Base-by-base conservation (phyloP, 1,284 basidiomycete genomes). In the Agaricales sp. region DNA sequence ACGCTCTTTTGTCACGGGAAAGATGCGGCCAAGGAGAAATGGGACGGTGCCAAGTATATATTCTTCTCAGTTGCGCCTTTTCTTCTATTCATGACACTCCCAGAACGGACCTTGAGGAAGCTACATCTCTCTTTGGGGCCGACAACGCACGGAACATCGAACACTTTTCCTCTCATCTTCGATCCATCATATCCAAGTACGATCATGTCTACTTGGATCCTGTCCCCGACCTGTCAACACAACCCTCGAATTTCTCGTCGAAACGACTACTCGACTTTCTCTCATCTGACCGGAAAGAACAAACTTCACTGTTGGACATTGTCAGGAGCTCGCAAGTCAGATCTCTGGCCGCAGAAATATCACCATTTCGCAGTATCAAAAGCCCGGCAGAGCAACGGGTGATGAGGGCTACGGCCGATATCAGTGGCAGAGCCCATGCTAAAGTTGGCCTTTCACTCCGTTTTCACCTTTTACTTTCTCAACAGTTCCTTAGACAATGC, bases 1-100 rank as follows among this genome's bases (percentile, higher is more conserved):
- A 84, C 83, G 0, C 67, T 99, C 45, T 99, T 97, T 62, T 87
- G 82, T n/a, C 69, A 75, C 1, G 85, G 89, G 8, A 86, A 82
- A 52, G 82, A 95, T 59, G 62, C 78, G 1, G 73, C 77, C 23
- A 84, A 87, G 57, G 92, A 93, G 61, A 81, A 88, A 54, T 99
- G 95, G 96, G 89, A 96, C 48, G 95, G 95, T 8, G 83, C 92
- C 23, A 74, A 80, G 77, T 75, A 55, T 14, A 59, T 24, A 6
- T 3, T 53, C 22, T 51, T 49, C 56, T 52, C n/a, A 52, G 57
- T 23, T 47, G 54, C 12, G 19, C n/a, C 13, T n/a, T 14, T 18
- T 16, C 26, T 25, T 41, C 46, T 37, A 16, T 44, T 38, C 13
- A 51, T 52, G 4, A 53, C 18, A 19, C 39, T n/a, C 22, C 21